A percentile compares a stretch with the other conserved stretches of the same genome.
These are phyloP conservation scores for Amanita inopinata DNA, from an alignment of 768 basidiomycete genomes.

Conservation along the genomic window DNA sequence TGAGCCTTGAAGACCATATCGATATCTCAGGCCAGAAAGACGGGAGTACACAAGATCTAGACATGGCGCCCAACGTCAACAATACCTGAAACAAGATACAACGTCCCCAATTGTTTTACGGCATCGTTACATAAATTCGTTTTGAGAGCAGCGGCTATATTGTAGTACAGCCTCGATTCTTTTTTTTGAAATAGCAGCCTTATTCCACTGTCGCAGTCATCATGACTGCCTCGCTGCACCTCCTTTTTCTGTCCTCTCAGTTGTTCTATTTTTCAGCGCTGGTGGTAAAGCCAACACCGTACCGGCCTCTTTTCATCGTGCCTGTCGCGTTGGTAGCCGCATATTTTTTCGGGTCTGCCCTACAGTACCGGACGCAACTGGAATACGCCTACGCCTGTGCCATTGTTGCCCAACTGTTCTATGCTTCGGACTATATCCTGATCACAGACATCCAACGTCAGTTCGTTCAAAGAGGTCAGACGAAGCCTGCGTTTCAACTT, in stretches of 20 bases:
- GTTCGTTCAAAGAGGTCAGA: slow-evolving; percentile 4
- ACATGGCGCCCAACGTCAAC: no score
- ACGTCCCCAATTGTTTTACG: no score
- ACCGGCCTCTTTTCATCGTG: slow-evolving; percentile 11
- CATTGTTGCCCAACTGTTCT: not conserved
- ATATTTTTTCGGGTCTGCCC: slow-evolving; percentile 7
- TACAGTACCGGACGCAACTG: slow-evolving; percentile 3
- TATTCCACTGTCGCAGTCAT: not conserved
- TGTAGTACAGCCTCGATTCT: no score
- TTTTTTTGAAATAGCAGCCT: not conserved
- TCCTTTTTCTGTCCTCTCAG: not conserved
- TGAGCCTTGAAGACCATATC: no score
- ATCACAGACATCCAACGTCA: slow-evolving; percentile 10
- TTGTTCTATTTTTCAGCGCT: slow-evolving; percentile 3
- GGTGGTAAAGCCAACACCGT: slow-evolving; percentile 10
- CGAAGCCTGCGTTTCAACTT: not conserved
- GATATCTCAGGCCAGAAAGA: no score
- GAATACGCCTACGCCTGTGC: slow-evolving; percentile 13
- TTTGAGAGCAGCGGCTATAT: no score
- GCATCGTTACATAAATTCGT: no score
- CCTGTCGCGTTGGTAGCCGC: slow-evolving; percentile 8
- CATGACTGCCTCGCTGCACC: not conserved
- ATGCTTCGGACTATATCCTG: slow-evolving; percentile 11
- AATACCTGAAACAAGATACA: no score
- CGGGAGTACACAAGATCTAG: no score